Base-by-base conservation (phyloP, 352 stramenopile species). In the Phytopythium delawarense region DNA sequence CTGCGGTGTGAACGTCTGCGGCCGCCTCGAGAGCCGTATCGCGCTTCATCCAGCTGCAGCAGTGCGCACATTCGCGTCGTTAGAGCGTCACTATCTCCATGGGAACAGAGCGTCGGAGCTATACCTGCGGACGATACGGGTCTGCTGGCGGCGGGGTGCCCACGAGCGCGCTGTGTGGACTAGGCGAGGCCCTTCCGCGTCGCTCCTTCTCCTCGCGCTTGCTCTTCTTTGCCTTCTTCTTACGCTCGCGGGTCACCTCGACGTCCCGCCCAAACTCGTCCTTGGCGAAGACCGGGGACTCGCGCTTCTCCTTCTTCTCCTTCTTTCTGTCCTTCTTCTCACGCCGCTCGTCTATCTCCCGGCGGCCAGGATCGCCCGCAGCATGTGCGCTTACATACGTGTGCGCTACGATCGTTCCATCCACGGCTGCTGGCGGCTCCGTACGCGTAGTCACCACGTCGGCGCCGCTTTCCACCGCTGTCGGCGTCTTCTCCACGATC, bases 221-320 rank as follows among this genome's bases (percentile, higher is more conserved):
- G 21, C 65, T 51, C 53, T 71, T 79, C 30, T 69, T 56, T 21
- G 59, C 32, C 30, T 67, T 58, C 25, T 63, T 46, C 57, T 76
- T 69, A 25, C 69, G 37, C 18, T 73, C 75, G 21, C 59, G 61
- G 49, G 70, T 64, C 9, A 74, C 52, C 15, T 72, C 67, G 21
- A 92, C 60, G 48, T 93, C 84, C 7, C 86, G 84, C 28, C 86
- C 86, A 62, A 93, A 95, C 54, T 95, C 86, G 62, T 95, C 86
- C 57, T 91, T 92, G n/a, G 51, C 50, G 13, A 76, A 65, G 23
- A 66, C 46, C 5, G 67, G 52, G 9, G 63, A 63, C 7, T 65
- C 75, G 23, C 65, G 46, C 45, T 46, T 54, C 42, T 57, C 35
- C 32, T 57, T 45, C 32, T 58, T 46, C 52, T 58, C 21, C n/a